Percentiles rank a stretch among this genome's conserved stretches.
These are phyloP conservation scores for Backusella psychrophila DNA, from an alignment of 192 early-diverging fungal species.

Conservation along the genomic window DNA sequence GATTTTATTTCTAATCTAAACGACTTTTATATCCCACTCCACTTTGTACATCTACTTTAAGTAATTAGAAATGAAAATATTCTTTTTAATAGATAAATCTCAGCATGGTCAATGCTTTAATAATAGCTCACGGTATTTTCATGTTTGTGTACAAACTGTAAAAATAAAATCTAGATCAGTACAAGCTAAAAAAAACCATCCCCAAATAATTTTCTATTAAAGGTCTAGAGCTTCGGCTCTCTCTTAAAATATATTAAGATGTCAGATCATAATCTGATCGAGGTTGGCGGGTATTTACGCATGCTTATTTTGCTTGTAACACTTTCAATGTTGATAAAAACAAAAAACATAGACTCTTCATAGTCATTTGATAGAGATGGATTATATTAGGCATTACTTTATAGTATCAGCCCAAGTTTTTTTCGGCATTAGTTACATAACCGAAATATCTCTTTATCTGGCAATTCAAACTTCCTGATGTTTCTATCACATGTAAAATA, in stretches of 20 bases:
- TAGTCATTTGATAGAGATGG: neutral
- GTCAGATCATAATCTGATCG: constrained; percentile 4
- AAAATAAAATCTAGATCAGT: neutral
- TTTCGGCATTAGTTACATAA: neutral
- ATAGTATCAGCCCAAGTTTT: neutral
- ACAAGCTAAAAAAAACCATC: neutral
- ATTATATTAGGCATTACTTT: neutral
- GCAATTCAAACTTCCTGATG: neutral
- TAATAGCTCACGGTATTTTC: too few relatives aligned
- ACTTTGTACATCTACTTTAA: too few relatives aligned
- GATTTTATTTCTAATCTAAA: too few relatives aligned
- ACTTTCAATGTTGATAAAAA: neutral
- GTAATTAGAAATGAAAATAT: too few relatives aligned
- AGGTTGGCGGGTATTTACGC: neutral
- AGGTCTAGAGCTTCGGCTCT: neutral
- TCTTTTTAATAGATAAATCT: too few relatives aligned
- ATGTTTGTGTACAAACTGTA: too few relatives aligned
- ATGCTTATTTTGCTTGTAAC: neutral
- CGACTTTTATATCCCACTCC: too few relatives aligned
- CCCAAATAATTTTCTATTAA: neutral
- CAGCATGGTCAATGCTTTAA: too few relatives aligned
- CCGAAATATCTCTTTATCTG: neutral
- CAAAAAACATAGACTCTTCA: neutral
- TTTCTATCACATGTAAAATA: neutral
- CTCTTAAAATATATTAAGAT: neutral